phyloP scores from a whole-genome alignment of 2,329 filamentous ascomycete genomes.

The Cadophora luteo-olivacea region DNA sequence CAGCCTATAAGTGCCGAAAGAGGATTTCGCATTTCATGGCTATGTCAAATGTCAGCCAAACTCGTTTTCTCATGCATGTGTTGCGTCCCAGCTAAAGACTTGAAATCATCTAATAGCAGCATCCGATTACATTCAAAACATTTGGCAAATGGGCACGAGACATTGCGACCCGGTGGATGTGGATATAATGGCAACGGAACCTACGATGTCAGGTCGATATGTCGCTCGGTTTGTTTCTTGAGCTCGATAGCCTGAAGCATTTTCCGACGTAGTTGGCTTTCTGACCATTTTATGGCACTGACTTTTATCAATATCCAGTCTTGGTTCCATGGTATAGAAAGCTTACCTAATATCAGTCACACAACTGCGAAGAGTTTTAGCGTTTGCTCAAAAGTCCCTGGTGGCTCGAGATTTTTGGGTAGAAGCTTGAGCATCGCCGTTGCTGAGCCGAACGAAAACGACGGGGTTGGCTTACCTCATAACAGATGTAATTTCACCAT shows the following conservation, averaged over 20 bases:
- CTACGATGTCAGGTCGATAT: conserved; percentile 73
- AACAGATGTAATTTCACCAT: conserved; percentile 32
- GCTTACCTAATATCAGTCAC: conserved; percentile 29
- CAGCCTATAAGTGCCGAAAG: no score
- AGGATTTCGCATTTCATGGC: no score
- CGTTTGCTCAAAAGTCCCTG: not conserved
- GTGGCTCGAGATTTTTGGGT: not conserved
- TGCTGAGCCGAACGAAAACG: no score
- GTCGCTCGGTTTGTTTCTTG: conserved; percentile 76
- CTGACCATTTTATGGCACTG: conserved; percentile 32
- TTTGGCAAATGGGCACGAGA: no score
- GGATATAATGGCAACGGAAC: not conserved
- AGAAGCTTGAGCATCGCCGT: not conserved
- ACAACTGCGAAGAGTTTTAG: conserved; percentile 10
- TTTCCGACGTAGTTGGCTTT: conserved; percentile 45
- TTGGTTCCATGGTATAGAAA: not conserved
- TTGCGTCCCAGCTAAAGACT: no score
- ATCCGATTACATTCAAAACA: no score
- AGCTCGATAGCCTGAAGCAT: conserved; percentile 60
- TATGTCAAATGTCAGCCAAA: no score
- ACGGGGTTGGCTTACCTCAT: conserved; percentile 20
- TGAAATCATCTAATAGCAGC: no score
- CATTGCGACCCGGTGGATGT: no score
- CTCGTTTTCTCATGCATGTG: no score
- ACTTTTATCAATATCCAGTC: not conserved